These are phyloP conservation scores for Tulasnella sp. DNA, from an alignment of 768 basidiomycete genomes.

Conservation along the genomic window DNA sequence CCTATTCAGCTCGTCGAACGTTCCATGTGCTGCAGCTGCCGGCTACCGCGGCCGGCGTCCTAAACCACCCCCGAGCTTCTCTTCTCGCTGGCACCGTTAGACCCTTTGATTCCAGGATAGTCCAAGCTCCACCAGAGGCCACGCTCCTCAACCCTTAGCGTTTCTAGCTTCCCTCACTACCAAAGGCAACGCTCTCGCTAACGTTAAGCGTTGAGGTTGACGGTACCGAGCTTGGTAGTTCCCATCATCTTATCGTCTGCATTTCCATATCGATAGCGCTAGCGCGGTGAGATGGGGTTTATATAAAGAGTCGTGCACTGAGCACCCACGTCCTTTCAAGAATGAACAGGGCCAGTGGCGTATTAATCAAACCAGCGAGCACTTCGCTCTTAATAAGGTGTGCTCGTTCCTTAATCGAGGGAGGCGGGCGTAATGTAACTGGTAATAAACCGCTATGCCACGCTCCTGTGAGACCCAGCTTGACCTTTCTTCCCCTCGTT, in stretches of 20 bases:
- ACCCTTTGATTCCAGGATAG: constrained; percentile 4
- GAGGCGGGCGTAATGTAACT: background rate
- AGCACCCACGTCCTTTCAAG: background rate
- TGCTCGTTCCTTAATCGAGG: background rate
- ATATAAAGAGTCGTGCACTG: too few species aligned
- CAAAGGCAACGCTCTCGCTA: background rate
- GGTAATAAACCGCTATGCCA: background rate
- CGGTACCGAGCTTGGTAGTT: background rate
- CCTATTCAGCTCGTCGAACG: background rate
- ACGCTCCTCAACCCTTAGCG: background rate
- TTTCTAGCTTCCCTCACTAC: background rate
- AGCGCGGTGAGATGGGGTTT: background rate
- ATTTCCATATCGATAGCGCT: background rate
- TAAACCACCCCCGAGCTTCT: background rate
- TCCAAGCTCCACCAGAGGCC: constrained; percentile 1
- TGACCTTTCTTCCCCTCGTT: background rate
- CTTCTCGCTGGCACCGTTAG: constrained; percentile 12
- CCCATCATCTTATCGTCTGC: background rate
- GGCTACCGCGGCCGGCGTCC: constrained; percentile 12
- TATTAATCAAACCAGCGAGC: background rate
- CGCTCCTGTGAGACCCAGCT: background rate
- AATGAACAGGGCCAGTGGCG: background rate
- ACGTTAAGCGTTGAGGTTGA: background rate
- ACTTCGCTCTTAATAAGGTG: background rate
- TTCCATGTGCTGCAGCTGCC: background rate